A percentile compares a stretch with the other conserved stretches of the same genome.
Evolutionary conservation across 2,329 filamentous ascomycete species (phyloP).

Genomic region (Madurella fahalii): DNA sequence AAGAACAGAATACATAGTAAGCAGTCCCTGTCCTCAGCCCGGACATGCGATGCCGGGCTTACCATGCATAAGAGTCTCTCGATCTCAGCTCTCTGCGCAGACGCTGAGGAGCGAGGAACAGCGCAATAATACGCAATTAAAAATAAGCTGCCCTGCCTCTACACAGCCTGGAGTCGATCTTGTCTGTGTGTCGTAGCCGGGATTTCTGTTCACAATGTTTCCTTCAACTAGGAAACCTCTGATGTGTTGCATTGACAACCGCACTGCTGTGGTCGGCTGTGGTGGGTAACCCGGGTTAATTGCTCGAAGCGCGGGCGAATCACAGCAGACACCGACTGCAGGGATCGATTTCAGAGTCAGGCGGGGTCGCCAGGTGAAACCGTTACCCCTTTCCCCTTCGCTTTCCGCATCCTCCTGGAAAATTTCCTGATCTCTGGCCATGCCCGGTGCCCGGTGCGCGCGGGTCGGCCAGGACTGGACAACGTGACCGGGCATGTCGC

Average conservation of each 20-base stretch:
- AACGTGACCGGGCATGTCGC: no score
- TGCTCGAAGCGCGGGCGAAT: conserved; percentile 12
- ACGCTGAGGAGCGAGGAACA: no score
- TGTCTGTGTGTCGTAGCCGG: not conserved
- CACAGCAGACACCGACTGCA: conserved; percentile 9
- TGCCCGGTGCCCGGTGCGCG: conserved; percentile 1
- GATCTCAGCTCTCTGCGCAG: no score
- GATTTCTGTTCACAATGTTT: not conserved
- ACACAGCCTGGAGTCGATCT: not conserved
- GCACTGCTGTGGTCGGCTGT: not conserved
- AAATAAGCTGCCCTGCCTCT: not conserved
- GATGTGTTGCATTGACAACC: not conserved
- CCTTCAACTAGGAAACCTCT: not conserved
- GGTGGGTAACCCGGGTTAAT: no score
- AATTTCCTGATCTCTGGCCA: conserved; percentile 4
- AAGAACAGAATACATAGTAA: no score
- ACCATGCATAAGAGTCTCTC: not conserved
- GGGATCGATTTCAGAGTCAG: conserved; percentile 5
- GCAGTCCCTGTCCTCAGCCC: not conserved
- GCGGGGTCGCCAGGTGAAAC: conserved; percentile 20
- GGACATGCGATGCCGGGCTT: no score
- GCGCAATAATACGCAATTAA: not conserved
- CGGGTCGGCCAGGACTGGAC: no score
- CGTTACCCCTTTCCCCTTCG: conserved; percentile 4
- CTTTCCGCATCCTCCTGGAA: conserved; percentile 7